Evolutionary conservation across 2,329 filamentous ascomycete genomes (phyloP).

Genomic region (Monosporascus ibericus): DNA sequence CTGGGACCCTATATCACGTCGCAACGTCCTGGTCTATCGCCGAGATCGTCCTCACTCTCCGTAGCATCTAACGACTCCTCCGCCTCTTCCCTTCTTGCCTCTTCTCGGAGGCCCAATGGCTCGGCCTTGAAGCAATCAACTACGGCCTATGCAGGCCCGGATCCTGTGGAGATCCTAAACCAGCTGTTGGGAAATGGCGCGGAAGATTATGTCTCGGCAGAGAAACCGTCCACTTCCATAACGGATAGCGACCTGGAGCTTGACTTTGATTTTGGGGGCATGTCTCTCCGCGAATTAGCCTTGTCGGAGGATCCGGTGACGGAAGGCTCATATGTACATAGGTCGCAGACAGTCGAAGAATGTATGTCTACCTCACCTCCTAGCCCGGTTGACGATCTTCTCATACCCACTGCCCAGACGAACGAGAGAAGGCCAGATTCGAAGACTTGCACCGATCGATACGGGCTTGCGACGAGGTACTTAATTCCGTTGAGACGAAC

Average conservation of each 20-base stretch:
- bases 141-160: constrained; percentile 46
- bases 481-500: constrained; percentile 89
- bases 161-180: constrained; percentile 66
- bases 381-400: constrained; percentile 8
- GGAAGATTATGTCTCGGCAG: constrained; percentile 4
- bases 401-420: constrained; percentile 44
- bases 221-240: constrained; percentile 20
- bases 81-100: constrained; percentile 63
- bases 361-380: constrained; percentile 47
- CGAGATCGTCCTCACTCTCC: constrained; percentile 68
- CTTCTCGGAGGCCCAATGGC: constrained; percentile 60
- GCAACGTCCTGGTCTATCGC: constrained; percentile 56
- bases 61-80: constrained; percentile 73
- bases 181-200: constrained; percentile 32
- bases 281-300: constrained; percentile 70
- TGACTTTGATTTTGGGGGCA: constrained; percentile 70
- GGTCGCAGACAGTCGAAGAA: constrained; percentile 61
- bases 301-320: constrained; percentile 22
- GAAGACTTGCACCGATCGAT: constrained; percentile 90
- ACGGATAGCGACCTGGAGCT: constrained; percentile 51
- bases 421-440: constrained; percentile 76
- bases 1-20: constrained; percentile 64
- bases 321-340: constrained; percentile 32
- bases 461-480: constrained; percentile 81
- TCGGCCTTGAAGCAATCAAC: constrained; percentile 58